Evolutionary conservation across 1,284 basidiomycete genomes (phyloP), one percentile per base, ranked within the genome.

Genomic region (Pyrrhoderma noxium): DNA sequence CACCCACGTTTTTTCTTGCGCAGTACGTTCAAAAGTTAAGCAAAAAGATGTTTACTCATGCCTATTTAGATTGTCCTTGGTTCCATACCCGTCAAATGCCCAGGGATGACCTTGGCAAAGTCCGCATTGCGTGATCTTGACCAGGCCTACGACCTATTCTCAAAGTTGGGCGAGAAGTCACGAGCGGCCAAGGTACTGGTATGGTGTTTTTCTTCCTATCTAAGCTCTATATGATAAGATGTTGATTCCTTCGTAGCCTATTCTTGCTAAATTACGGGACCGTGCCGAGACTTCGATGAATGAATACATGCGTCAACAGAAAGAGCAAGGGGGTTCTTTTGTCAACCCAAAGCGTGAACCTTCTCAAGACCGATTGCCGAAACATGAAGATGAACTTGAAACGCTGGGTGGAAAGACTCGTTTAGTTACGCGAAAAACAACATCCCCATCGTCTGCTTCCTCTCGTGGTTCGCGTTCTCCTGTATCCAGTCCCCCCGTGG

Each of bases 1-100:
- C 58, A 82, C 80, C 3, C 81, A 85, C 61, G 79, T 84, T 4
- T 85, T 85, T 61, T 85, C 82, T 7, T 84, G 82, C 60, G 73
- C 82, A 31, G 82, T 85, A 64, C 59, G 84, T 71, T 14, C 8
- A 7, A 8, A 18, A 40, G 5, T 40, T n/a, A n/a, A 8, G 14
- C 38, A 7, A 18, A 7, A 14, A 16, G n/a, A 21, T 54, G 35
- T 21, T 35, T 45, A 7, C 50, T 40, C 18, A 45, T n/a, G 45
- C 35, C 45, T 23, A 8, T 25, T 23, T 49, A 85, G 82, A 81
- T 85, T 57, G 80, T 84, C 1, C 65, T 85, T 34, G 81, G 82
- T 14, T 78, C 80, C 3, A 83, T 85, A 49, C 77, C 81, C 2
- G 72, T 76, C 22, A 82, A 82, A 57, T 70, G 68, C 54, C 73